Evolutionary conservation across 768 basidiomycete species (phyloP).

Genomic region (Phylloporus arenicola): DNA sequence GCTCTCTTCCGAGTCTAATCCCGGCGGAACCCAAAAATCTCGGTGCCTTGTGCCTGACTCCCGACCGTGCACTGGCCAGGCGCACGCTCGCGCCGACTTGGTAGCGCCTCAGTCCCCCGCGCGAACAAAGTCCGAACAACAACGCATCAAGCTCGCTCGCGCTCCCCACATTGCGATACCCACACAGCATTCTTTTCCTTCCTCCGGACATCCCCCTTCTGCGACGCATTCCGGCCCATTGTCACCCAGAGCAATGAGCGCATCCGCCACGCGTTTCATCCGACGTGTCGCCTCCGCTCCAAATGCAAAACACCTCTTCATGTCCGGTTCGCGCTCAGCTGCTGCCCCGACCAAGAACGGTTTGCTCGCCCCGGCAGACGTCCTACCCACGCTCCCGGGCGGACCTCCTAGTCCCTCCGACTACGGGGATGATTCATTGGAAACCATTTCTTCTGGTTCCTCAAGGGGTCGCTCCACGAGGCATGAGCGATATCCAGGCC

Average conservation of each 20-base stretch:
- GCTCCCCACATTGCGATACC: slow-evolving; percentile 31
- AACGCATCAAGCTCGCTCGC: slow-evolving; percentile 41
- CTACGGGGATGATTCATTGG: slow-evolving; percentile 64
- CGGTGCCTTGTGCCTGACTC: slow-evolving; percentile 29
- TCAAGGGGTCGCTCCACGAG: slow-evolving; percentile 51
- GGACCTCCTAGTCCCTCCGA: slow-evolving; percentile 47
- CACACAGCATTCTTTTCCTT: slow-evolving; percentile 39
- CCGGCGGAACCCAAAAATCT: slow-evolving; percentile 27
- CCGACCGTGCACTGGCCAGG: slow-evolving; percentile 6
- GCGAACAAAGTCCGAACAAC: slow-evolving; percentile 48
- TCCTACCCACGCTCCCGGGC: slow-evolving; percentile 50
- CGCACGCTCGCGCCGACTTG: slow-evolving; percentile 13
- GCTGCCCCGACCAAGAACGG: slow-evolving; percentile 68
- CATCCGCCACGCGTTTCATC: slow-evolving; percentile 81
- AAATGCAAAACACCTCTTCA: slow-evolving; percentile 89
- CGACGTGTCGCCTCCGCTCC: slow-evolving; percentile 95
- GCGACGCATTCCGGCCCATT: slow-evolving; percentile 45
- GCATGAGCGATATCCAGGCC: slow-evolving; percentile 30
- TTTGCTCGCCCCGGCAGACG: slow-evolving; percentile 64
- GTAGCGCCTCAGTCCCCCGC: slow-evolving; percentile 15
- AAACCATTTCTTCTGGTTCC: slow-evolving; percentile 74
- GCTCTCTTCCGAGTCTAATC: slow-evolving; percentile 67
- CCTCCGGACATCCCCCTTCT: slow-evolving; percentile 25
- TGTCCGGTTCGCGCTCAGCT: slow-evolving; percentile 49
- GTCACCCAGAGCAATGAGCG: slow-evolving; percentile 63